Conservation (phyloP, 306 rosid species). For the barrel medic (Medicago truncatula) region DNA sequence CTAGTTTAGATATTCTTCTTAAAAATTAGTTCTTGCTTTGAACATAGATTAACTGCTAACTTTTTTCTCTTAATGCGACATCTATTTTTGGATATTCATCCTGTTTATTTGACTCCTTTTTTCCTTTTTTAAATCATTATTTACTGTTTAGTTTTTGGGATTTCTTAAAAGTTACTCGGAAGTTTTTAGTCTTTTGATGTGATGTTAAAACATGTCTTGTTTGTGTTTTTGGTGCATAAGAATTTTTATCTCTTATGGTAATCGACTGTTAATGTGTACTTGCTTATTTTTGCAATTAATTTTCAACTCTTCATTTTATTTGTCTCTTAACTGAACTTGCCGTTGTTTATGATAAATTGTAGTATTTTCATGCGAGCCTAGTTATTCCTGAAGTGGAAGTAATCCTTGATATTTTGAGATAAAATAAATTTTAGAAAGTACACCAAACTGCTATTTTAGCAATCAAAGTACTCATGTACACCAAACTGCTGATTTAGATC, state of each 20-base stretch:
- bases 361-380: constrained; percentile 12
- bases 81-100: constrained; percentile 23
- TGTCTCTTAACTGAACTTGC: constrained; percentile 14
- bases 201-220: constrained; percentile 11
- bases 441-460: constrained; percentile 18
- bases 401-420: constrained; percentile 14
- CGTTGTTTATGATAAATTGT: constrained; percentile 32
- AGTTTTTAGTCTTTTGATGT: constrained; percentile 15
- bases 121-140: background rate
- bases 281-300: constrained; percentile 19
- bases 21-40: background rate
- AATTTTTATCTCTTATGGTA: constrained; percentile 17
- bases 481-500: constrained; percentile 17
- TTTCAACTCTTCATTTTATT: background rate
- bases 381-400: background rate
- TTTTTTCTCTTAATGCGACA: constrained; percentile 2
- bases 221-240: constrained; percentile 26
- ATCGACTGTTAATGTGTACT: constrained; percentile 13
- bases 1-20: constrained; percentile 32
- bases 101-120: constrained; percentile 7
- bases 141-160: constrained; percentile 25
- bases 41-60: constrained; percentile 7
- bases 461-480: background rate
- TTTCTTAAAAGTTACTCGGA: background rate
- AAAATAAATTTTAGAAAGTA: background rate